phyloP scores from a whole-genome alignment of 2,329 filamentous ascomycete genomes.

The Fusarium dimerum region DNA sequence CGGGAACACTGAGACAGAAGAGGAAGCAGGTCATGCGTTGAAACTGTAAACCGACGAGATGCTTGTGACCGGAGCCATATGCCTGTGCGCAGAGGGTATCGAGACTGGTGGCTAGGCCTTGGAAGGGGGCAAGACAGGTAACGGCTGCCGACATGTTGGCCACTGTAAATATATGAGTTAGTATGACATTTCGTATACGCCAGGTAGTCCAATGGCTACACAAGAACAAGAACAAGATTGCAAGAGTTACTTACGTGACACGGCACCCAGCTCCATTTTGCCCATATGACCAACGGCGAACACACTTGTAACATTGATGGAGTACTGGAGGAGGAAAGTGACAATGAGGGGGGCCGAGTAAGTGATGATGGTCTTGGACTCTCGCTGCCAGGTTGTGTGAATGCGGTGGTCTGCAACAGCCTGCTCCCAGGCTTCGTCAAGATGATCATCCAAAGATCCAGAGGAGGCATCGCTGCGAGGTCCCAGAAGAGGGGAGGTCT shows the following conservation, averaged over 20 bases:
- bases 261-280: constrained; percentile 55
- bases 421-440: constrained; percentile 80
- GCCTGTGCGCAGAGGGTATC: constrained; percentile 94
- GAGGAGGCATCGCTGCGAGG: constrained; percentile 36
- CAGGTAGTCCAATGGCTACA: constrained; percentile 9
- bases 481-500: constrained; percentile 44
- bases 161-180: constrained; percentile 24
- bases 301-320: constrained; percentile 78
- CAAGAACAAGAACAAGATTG: not conserved
- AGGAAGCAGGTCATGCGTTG: constrained; percentile 82
- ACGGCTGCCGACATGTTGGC: constrained; percentile 79
- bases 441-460: constrained; percentile 51
- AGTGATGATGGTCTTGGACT: constrained; percentile 75
- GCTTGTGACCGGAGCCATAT: constrained; percentile 86
- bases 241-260: constrained; percentile 37
- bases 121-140: constrained; percentile 74
- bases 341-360: constrained; percentile 70
- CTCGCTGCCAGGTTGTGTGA: constrained; percentile 87
- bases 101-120: constrained; percentile 84
- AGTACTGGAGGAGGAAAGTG: constrained; percentile 81
- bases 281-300: constrained; percentile 78
- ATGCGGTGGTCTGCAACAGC: constrained; percentile 80
- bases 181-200: not conserved
- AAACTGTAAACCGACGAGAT: constrained; percentile 80
- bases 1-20: constrained; percentile 70